Base-by-base conservation (phyloP, 495 filamentous ascomycete genomes). In the Parachaetomium inaequale region DNA sequence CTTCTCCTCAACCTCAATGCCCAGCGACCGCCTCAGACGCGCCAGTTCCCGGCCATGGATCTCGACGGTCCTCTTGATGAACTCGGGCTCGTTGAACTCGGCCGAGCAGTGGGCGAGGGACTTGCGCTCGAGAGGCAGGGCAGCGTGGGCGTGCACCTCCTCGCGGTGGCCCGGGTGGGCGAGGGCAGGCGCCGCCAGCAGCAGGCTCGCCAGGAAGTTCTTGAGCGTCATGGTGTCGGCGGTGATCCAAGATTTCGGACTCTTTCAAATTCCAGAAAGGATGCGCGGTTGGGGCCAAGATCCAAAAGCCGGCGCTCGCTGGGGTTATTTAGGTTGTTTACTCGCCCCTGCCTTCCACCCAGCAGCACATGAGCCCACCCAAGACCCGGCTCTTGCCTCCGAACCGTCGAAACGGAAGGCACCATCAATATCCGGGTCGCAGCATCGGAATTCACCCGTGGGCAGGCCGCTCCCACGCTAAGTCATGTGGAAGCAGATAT, bases 21-120 rank as follows among this genome's bases (percentile, higher is more conserved):
- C 72, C 7, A 64, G 46, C 28, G 46, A 31, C 21, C 66, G 63
- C 29, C 61, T 55, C 19, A 74, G 55, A 19, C 68, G 59, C 29
- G 60, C 58, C 50, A 64, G 66, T 58, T 74, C 72, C 15, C 47
- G 45, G 1, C 65, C 72, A 54, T 74, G 67, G 61, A 66, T 55
- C 65, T 74, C 68, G 23, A 71, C 70, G 0, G 68, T 71, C 43
- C 66, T 54, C 55, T 63, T 59, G 49, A 72, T 25, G 38, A 74
- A 72, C 62, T 71, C 70, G 59, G 68, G 68, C 7, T 64, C 40
- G 36, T 54, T 45, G 61, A 74, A 72, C 43, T 67, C 43, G 61
- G 57, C 45, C n/a, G 43, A 7, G 67, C 72, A 74, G 69, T 74
- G 72, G 62, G 64, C 56, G 43, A 74, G 68, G 1, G 63, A 66